These are phyloP conservation scores for Silene noctiflora DNA, from an alignment of 179 eudicot genomes.

Conservation along the genomic window DNA sequence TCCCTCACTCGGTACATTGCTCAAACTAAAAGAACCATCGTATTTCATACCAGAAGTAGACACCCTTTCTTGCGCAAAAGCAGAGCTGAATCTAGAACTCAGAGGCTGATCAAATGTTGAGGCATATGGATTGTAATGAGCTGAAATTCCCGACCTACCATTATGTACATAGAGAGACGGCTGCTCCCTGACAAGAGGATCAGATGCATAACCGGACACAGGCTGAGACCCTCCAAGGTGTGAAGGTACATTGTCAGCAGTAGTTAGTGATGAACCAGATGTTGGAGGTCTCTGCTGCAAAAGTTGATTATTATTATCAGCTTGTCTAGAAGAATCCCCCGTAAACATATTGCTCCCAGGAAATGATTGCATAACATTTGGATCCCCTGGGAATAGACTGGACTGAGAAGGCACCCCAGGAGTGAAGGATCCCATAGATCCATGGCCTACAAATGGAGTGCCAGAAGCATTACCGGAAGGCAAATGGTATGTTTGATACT, in stretches of 20 bases:
- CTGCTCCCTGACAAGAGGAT: conserved; percentile 38
- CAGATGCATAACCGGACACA: conserved; percentile 39
- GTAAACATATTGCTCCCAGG: conserved; percentile 34
- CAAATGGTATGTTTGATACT: conserved; percentile 33
- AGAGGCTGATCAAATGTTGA: conserved; percentile 84
- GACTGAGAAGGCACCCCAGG: conserved; percentile 34
- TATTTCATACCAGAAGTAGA: conserved; percentile 31
- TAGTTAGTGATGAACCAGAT: conserved; percentile 34
- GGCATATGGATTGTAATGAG: conserved; percentile 79
- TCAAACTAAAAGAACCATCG: conserved; percentile 41
- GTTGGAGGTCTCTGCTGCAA: conserved; percentile 32
- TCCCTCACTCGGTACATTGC: conserved; percentile 40
- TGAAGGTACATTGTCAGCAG: conserved; percentile 31
- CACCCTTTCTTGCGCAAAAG: conserved; percentile 44
- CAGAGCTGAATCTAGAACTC: conserved; percentile 56
- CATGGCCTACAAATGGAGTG: conserved; percentile 36
- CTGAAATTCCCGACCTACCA: conserved; percentile 50
- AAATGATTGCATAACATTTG: conserved; percentile 33
- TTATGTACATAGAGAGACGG: conserved; percentile 39
- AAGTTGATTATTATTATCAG: conserved; percentile 35
- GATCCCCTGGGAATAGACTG: conserved; percentile 35
- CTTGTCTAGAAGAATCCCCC: conserved; percentile 27
- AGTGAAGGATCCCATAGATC: conserved; percentile 35
- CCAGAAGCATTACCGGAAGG: conserved; percentile 35
- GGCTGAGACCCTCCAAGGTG: conserved; percentile 34